Evolutionary conservation across 2,329 filamentous ascomycete species (phyloP), one percentile per base, ranked within the genome.

Genomic region (Bipolaris cookei): DNA sequence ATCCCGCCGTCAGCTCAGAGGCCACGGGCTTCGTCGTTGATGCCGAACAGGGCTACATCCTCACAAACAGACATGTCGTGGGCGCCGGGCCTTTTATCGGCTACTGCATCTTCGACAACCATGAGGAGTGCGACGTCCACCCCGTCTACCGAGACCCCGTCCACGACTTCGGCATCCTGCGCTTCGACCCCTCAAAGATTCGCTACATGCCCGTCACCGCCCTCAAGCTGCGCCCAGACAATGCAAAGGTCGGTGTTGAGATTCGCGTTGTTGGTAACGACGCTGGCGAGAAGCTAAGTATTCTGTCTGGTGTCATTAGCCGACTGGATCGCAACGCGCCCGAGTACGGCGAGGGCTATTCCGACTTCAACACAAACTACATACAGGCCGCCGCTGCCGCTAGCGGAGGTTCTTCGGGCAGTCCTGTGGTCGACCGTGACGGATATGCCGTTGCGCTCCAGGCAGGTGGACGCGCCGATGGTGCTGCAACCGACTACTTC

Each of bases 261-360:
- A 98, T 99, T 66, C 86, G 96, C 65, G 95, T 99, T 1, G 95
- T 99, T 5, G 95, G 95, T 80, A 99, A 99, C 77, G 95, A 99
- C 82, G 95, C 95, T 28, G 95, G 95, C 64, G 95, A 99, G 77
- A 99, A 99, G 79, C 87, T 99, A 66, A 97, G 92, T 82, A 99
- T 99, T 68, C 81, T 99, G 56, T 98, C 95, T 5, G 95, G 95
- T 69, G 94, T 99, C 54, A 99, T 99, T 76, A 97, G 92, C 79
- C 88, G 95, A 69, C 82, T 99, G 58, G 95, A 99, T 72, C 87
- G 95, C 66, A 99, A 99, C 77, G 96, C 96, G 1, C 95, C 95
- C 14, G 95, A 99, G 72, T 69, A 99, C 68, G 94, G 94, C 54
- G 95, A 98, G 63, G 95, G 95, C 25, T 99, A 99, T 77, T 95